These are phyloP conservation scores for Arabis hirsuta DNA, from an alignment of 345 rosid genomes.

Conservation along the genomic window DNA sequence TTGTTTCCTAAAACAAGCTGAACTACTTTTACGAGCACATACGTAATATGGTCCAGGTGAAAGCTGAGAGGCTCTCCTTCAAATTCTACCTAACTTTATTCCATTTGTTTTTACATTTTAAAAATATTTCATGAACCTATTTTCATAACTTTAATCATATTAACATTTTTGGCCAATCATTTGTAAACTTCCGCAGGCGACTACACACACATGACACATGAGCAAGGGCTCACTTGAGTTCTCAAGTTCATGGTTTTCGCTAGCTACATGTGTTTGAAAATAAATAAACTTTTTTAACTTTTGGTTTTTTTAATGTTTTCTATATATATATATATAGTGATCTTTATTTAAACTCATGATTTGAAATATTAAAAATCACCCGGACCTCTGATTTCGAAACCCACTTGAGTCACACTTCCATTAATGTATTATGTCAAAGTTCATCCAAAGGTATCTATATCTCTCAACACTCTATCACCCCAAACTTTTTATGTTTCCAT, in stretches of 20 bases:
- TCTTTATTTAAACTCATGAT: too few species aligned
- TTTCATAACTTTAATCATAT: neutral
- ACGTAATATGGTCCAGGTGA: conserved; percentile 3
- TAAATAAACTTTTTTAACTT: too few species aligned
- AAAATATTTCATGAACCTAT: neutral
- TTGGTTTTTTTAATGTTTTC: too few species aligned
- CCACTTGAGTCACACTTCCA: too few species aligned
- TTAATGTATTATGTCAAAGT: too few species aligned
- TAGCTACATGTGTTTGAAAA: too few species aligned
- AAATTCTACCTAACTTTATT: conserved; percentile 11
- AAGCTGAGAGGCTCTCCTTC: conserved; percentile 2
- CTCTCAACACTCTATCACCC: neutral
- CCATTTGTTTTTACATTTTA: neutral
- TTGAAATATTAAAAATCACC: too few species aligned
- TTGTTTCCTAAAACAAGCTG: conserved; percentile 16
- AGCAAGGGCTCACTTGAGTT: neutral
- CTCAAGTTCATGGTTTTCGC: too few species aligned
- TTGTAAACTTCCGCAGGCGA: neutral
- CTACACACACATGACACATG: too few species aligned
- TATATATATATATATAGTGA: too few species aligned
- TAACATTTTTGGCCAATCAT: neutral
- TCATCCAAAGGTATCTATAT: neutral
- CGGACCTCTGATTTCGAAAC: too few species aligned
- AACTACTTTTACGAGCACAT: conserved; percentile 22
- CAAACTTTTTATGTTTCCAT: conserved; percentile 5